Evolutionary conservation across 2,329 filamentous ascomycete genomes (phyloP).

Genomic region (Aulographum hederae): DNA sequence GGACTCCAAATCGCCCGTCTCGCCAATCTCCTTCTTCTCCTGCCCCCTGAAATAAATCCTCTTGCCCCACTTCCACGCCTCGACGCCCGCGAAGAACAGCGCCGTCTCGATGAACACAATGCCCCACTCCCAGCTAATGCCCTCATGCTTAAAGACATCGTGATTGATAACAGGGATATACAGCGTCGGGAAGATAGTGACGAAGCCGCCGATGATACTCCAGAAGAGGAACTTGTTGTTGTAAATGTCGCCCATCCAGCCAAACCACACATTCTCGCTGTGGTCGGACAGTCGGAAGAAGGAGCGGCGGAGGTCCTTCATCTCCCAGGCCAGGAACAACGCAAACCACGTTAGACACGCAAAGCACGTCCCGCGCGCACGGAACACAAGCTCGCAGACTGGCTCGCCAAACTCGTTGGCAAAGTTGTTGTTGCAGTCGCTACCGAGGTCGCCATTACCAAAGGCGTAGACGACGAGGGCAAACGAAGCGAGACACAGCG

Average conservation of each 20-base stretch:
- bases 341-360: constrained; percentile 57
- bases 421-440: constrained; percentile 41
- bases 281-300: constrained; percentile 59
- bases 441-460: constrained; percentile 41
- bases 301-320: constrained; percentile 51
- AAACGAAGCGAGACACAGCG: constrained; percentile 45
- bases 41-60: constrained; percentile 20
- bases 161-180: constrained; percentile 54
- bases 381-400: constrained; percentile 45
- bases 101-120: constrained; percentile 42
- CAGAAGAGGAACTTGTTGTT: constrained; percentile 46
- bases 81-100: constrained; percentile 45
- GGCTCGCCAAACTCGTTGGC: constrained; percentile 11
- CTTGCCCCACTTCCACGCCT: constrained; percentile 51
- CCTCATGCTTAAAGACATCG: constrained; percentile 45
- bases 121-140: constrained; percentile 52
- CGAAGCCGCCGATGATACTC: constrained; percentile 23
- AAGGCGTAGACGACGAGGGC: constrained; percentile 44
- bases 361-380: constrained; percentile 55
- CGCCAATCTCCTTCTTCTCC: background rate
- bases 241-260: constrained; percentile 24
- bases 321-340: constrained; percentile 63
- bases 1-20: background rate
- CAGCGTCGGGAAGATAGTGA: constrained; percentile 26
- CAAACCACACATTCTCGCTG: constrained; percentile 22